Conservation (phyloP, 345 rosid genomes). For the rapeseed (Brassica napus) region DNA sequence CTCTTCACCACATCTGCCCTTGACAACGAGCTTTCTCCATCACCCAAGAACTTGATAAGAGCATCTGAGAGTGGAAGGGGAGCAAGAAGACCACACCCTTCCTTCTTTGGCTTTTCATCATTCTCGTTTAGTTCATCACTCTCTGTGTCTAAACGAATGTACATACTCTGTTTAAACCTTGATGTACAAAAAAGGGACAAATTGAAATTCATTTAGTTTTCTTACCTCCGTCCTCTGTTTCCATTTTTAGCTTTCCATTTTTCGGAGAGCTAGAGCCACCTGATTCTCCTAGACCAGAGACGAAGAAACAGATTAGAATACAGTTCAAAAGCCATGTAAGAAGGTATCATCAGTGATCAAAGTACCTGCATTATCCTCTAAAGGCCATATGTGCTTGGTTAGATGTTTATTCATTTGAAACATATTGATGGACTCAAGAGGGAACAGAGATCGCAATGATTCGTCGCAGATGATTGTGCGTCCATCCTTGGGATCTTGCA, state of each 20-base stretch:
- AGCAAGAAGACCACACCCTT: slow-evolving; percentile 52
- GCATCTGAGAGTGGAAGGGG: slow-evolving; percentile 65
- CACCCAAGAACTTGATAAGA: slow-evolving; percentile 59
- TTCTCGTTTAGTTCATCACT: slow-evolving; percentile 38
- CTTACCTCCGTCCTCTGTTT: slow-evolving; percentile 37
- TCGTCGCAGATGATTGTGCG: slow-evolving; percentile 59
- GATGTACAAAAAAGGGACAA: slow-evolving; percentile 8
- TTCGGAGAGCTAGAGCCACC: slow-evolving; percentile 29
- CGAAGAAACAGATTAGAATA: slow-evolving; percentile 5
- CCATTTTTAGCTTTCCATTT: slow-evolving; percentile 38
- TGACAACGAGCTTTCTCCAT: slow-evolving; percentile 59
- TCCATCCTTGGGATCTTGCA: slow-evolving; percentile 63
- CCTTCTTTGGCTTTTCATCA: slow-evolving; percentile 58
- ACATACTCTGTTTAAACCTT: slow-evolving; percentile 12
- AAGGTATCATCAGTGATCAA: slow-evolving; percentile 3
- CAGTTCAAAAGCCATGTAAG: background rate
- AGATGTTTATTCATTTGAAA: slow-evolving; percentile 66
- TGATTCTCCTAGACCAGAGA: slow-evolving; percentile 37
- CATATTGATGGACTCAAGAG: slow-evolving; percentile 57
- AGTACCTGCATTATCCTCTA: slow-evolving; percentile 50
- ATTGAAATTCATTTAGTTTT: slow-evolving; percentile 23
- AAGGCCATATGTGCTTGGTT: slow-evolving; percentile 63
- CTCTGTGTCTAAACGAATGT: slow-evolving; percentile 38
- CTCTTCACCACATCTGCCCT: slow-evolving; percentile 58
- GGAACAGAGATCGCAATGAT: slow-evolving; percentile 49